Conservation (phyloP, 2,329 filamentous ascomycete genomes). For the Sarocladiaceae sp. region DNA sequence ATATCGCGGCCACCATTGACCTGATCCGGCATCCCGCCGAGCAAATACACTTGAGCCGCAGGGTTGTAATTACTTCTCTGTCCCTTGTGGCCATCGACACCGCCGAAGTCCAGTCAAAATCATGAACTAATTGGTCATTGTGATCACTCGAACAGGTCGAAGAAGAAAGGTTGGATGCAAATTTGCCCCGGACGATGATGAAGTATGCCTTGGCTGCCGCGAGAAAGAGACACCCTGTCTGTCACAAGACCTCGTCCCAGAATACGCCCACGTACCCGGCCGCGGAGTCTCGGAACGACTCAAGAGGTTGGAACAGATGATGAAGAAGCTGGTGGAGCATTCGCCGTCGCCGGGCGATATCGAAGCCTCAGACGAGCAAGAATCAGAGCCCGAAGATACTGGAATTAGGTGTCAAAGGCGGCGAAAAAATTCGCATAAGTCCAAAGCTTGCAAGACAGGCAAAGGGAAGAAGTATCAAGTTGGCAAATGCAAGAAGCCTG, state of each 20-base stretch:
- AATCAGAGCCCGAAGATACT: too few relatives aligned
- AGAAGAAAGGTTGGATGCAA: constrained; percentile 51
- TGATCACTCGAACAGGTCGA: too few relatives aligned
- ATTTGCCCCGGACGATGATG: constrained; percentile 34
- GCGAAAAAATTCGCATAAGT: neutral
- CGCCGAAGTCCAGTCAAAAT: neutral
- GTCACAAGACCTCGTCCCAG: constrained; percentile 40
- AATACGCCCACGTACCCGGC: constrained; percentile 22
- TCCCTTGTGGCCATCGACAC: too few relatives aligned
- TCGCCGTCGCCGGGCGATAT: neutral
- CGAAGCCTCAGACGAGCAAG: neutral
- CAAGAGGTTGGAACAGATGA: constrained; percentile 40
- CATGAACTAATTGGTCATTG: too few relatives aligned
- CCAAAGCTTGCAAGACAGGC: neutral
- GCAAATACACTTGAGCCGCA: too few relatives aligned
- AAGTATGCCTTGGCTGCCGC: constrained; percentile 42
- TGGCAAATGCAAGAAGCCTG: constrained; percentile 16
- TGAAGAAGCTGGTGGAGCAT: constrained; percentile 40
- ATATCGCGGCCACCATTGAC: too few relatives aligned
- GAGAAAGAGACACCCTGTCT: constrained; percentile 37
- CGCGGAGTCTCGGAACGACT: constrained; percentile 38
- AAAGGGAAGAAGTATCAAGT: constrained; percentile 13
- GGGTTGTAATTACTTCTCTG: too few relatives aligned
- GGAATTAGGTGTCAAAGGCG: neutral
- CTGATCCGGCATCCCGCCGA: too few relatives aligned